Percentiles rank a stretch among this genome's conserved stretches.
Evolutionary conservation across 495 filamentous ascomycete genomes (phyloP).

Genomic region (Margaritispora aquatica): DNA sequence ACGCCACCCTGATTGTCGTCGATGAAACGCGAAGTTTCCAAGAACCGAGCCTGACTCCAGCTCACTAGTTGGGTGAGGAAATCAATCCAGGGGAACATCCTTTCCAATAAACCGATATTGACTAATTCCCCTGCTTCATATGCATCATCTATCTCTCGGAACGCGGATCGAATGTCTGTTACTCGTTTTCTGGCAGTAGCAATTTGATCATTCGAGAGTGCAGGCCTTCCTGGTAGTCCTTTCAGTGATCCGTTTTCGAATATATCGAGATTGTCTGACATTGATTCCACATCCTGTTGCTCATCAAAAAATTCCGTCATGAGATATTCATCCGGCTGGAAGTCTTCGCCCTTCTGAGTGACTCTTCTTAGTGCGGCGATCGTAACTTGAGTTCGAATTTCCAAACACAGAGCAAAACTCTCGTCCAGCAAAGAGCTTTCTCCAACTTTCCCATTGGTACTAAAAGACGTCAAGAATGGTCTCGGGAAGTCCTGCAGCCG

Average conservation of each 20-base stretch:
- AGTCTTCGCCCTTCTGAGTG: slow-evolving; percentile 20
- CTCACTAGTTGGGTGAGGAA: slow-evolving; percentile 19
- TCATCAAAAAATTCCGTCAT: slow-evolving; percentile 23
- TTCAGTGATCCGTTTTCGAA: slow-evolving; percentile 8
- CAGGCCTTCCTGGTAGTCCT: slow-evolving; percentile 4
- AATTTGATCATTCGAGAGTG: slow-evolving; percentile 5
- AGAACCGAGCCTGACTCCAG: slow-evolving; percentile 24
- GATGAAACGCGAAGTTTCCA: slow-evolving; percentile 20
- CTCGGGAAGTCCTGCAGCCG: slow-evolving; percentile 31
- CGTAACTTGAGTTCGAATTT: slow-evolving; percentile 34
- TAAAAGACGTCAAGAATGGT: slow-evolving; percentile 26
- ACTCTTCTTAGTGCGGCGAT: slow-evolving; percentile 23
- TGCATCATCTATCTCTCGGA: slow-evolving; percentile 16
- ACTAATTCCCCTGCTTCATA: slow-evolving; percentile 19
- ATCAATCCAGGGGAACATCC: slow-evolving; percentile 26
- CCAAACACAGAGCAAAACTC: slow-evolving; percentile 31
- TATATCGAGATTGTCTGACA: slow-evolving; percentile 2
- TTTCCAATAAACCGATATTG: slow-evolving; percentile 28
- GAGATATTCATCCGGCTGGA: slow-evolving; percentile 28
- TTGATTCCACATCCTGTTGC: not conserved
- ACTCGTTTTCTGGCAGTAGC: slow-evolving; percentile 19
- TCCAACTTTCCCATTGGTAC: slow-evolving; percentile 10
- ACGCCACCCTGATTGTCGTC: slow-evolving; percentile 24
- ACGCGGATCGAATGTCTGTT: slow-evolving; percentile 22
- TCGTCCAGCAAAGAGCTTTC: slow-evolving; percentile 25